Evolutionary conservation across 768 basidiomycete species (phyloP).

Genomic region (Chalciporus chontae): DNA sequence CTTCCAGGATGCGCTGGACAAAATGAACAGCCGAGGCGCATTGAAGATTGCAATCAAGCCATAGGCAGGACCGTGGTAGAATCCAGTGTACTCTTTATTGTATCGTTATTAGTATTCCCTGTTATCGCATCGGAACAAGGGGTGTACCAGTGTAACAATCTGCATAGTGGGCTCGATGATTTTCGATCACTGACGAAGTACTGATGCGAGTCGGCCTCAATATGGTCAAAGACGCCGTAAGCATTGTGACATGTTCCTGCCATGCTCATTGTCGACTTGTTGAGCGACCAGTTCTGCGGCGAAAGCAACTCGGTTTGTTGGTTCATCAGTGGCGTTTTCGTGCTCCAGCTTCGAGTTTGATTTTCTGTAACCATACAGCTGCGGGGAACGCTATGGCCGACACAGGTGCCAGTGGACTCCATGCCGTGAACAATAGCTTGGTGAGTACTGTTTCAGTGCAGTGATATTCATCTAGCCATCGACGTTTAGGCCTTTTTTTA

Average conservation of each 20-base stretch:
- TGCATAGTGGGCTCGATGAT: too few species aligned
- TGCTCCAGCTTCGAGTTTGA: not conserved
- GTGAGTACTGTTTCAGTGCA: constrained; percentile 7
- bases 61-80: constrained; percentile 18
- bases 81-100: not conserved
- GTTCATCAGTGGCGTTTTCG: not conserved
- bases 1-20: constrained; percentile 67
- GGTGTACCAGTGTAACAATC: too few species aligned
- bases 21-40: constrained; percentile 62
- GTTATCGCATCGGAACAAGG: not conserved
- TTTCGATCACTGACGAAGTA: too few species aligned
- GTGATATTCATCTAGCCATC: not conserved
- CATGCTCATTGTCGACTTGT: not conserved
- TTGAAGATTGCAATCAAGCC: constrained; percentile 63
- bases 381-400: not conserved
- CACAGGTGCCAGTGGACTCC: not conserved
- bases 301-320: not conserved
- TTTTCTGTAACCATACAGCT: not conserved
- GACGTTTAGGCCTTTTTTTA: not conserved
- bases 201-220: too few species aligned
- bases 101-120: constrained; percentile 21
- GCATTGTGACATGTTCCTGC: not conserved
- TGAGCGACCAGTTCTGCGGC: not conserved
- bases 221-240: too few species aligned
- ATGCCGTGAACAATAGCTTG: constrained; percentile 3